Conservation (phyloP, 129 eudicot genomes). For the Centaurea solstitialis region DNA sequence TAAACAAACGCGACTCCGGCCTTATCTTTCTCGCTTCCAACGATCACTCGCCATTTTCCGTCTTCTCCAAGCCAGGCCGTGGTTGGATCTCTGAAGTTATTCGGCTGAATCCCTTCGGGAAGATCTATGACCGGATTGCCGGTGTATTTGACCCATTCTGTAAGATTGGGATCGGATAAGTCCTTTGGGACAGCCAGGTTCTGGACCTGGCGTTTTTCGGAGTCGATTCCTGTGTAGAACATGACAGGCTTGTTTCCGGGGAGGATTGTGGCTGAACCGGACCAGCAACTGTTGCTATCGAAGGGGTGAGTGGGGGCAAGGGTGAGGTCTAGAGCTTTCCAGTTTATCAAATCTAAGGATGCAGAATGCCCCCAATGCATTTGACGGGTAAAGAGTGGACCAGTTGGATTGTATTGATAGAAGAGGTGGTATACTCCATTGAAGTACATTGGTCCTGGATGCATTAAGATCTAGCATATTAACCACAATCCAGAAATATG, state of each 20-base stretch:
- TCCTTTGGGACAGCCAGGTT: conserved; percentile 46
- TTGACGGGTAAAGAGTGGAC: conserved; percentile 38
- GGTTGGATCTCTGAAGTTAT: conserved; percentile 45
- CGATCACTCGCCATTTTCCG: conserved; percentile 33
- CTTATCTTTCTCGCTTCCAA: conserved; percentile 25
- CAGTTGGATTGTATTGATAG: conserved; percentile 71
- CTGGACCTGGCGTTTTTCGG: conserved; percentile 35
- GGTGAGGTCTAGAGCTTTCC: conserved; percentile 39
- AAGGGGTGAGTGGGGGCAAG: conserved; percentile 34
- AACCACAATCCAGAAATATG: background rate
- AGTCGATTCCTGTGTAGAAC: conserved; percentile 48
- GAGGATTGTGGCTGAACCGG: conserved; percentile 53
- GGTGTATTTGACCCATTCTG: conserved; percentile 47
- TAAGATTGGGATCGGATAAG: conserved; percentile 40
- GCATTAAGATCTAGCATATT: too few species aligned
- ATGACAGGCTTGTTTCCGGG: conserved; percentile 37
- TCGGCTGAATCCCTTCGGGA: background rate
- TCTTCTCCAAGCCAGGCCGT: conserved; percentile 50
- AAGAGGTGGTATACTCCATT: conserved; percentile 77
- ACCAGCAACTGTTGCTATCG: conserved; percentile 46
- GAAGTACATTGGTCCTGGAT: conserved; percentile 64
- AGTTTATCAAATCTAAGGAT: conserved; percentile 58
- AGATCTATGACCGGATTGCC: conserved; percentile 40
- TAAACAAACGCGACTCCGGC: conserved; percentile 37
- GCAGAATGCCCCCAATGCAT: conserved; percentile 67